These are phyloP conservation scores for Senna siamea DNA, from an alignment of 306 rosid species.

Conservation along the genomic window DNA sequence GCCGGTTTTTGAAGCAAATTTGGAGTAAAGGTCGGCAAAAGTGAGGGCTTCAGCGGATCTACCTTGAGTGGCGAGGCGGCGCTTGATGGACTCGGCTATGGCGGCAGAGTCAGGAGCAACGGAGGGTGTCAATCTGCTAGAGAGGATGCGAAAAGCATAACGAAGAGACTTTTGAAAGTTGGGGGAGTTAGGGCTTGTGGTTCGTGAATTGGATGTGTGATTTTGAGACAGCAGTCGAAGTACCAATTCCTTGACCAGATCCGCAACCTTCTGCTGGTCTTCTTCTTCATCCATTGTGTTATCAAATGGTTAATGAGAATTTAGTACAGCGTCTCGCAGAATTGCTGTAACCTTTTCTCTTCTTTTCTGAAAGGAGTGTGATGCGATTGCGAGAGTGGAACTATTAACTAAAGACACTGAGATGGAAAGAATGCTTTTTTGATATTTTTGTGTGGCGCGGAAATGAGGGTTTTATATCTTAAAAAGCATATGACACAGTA, in stretches of 20 bases:
- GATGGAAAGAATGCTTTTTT: conserved; percentile 1
- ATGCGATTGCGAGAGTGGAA: neutral
- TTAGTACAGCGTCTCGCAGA: neutral
- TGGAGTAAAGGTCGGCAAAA: conserved; percentile 82
- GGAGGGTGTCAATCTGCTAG: conserved; percentile 78
- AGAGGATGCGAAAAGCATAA: conserved; percentile 83
- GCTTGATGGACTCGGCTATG: conserved; percentile 87
- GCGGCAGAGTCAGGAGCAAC: conserved; percentile 85
- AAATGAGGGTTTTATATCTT: neutral
- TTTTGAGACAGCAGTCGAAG: conserved; percentile 66
- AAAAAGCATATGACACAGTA: neutral
- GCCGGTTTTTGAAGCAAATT: conserved; percentile 70
- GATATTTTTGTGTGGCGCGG: conserved; percentile 33
- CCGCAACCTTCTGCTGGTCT: conserved; percentile 75
- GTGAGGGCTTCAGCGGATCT: conserved; percentile 91
- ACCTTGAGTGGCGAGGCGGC: conserved; percentile 86
- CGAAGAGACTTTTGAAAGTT: conserved; percentile 70
- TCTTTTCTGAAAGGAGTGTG: neutral
- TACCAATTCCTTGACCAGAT: conserved; percentile 85
- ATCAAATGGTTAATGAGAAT: neutral
- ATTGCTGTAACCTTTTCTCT: neutral
- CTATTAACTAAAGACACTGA: neutral
- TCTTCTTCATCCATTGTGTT: conserved; percentile 86
- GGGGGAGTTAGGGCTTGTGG: conserved; percentile 51
- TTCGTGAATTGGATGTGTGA: conserved; percentile 48